Evolutionary conservation across 441 rosid species (phyloP), one percentile per base, ranked within the genome.

Genomic region (Populus trichocarpa): DNA sequence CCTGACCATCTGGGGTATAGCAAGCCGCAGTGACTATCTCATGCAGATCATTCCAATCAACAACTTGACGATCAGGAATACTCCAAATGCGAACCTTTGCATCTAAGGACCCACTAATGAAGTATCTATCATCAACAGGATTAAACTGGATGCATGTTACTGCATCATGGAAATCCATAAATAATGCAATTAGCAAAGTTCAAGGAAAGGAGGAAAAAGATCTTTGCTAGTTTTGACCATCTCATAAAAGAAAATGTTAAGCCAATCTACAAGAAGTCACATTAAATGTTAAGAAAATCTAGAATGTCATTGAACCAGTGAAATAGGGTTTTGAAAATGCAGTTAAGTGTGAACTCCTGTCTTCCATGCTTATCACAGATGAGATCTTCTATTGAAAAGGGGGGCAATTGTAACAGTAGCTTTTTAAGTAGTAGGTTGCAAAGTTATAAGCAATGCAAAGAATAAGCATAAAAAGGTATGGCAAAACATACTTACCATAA

Each of bases 1-100:
- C 99, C 98, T 92, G 96, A 40, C 99, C 99, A 82, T 96, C 98
- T 65, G 99, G 99, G 72, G 98, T 96, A 80, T 93, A 96, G 84
- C 97, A 93, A 74, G 98, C 98, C 53, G 98, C 96, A 84, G 99
- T 96, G 85, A 96, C 96, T 97, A 96, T 94, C 88, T 96, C 99
- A 84, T 94, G 97, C 76, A 94, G 88, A 90, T 96, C 99, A 83
- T 86, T 92, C 98, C 98, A 96, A 82, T 93, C 96, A 78, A 96
- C 97, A 53, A 96, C 98, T 87, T 96, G 98, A 71, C 76, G 94
- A 83, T 93, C 98, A 33, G 96, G 96, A 86, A 96, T 93, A 85
- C 98, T 96, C 99, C 99, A 96, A 57, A 96, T 94, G 4, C 99
- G 96, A 74, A 94, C 98, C 85, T 94, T 96, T 75, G 94, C 96